These are phyloP conservation scores for Leccinum glutinopallens DNA, from an alignment of 1,284 basidiomycete species.

Conservation along the genomic window DNA sequence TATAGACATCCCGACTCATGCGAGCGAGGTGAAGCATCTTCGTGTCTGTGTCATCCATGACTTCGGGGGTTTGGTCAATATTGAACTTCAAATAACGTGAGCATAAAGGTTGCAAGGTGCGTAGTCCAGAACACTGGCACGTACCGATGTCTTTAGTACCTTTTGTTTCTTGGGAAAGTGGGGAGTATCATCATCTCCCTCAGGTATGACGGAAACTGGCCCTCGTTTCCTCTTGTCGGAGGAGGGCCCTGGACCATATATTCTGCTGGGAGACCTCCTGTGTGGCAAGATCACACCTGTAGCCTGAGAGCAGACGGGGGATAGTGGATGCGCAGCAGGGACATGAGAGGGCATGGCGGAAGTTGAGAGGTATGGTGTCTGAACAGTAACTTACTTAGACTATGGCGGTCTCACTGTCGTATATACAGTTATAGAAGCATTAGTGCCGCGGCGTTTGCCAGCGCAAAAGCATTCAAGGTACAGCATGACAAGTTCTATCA, in stretches of 20 bases:
- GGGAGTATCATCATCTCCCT: background rate
- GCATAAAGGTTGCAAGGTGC: background rate
- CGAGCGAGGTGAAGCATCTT: background rate
- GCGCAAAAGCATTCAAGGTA: background rate
- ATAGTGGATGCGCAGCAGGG: background rate
- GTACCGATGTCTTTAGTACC: background rate
- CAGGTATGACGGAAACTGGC: background rate
- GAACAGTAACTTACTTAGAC: background rate
- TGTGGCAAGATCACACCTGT: no score
- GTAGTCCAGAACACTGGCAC: background rate
- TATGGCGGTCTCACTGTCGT: background rate
- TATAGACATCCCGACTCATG: background rate
- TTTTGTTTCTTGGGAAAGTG: background rate
- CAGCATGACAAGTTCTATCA: background rate
- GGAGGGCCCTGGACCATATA: background rate
- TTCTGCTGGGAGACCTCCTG: background rate
- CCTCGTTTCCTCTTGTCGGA: background rate
- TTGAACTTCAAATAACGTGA: slow-evolving; percentile 1
- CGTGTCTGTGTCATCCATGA: background rate
- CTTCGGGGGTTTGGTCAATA: background rate
- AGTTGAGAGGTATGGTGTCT: background rate
- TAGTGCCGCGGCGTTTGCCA: background rate
- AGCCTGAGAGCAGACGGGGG: background rate
- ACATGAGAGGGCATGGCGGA: background rate
- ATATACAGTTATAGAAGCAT: background rate